These are phyloP conservation scores for Cryptosporidium tyzzeri DNA, from an alignment of 169 alveolate species.

Conservation along the genomic window DNA sequence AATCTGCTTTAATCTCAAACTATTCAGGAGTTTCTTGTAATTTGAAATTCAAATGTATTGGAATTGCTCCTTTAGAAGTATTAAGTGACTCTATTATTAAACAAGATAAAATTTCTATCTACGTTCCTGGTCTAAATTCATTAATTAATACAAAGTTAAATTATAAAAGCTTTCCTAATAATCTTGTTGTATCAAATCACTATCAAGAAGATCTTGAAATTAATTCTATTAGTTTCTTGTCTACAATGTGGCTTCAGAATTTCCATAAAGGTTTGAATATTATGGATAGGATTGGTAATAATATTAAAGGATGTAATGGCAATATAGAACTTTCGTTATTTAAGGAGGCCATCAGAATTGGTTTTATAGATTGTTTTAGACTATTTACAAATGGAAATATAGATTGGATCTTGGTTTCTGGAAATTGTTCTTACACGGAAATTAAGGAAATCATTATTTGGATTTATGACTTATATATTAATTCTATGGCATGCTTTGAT, in stretches of 20 bases:
- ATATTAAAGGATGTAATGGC: background rate
- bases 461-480: conserved; percentile 30
- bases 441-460: conserved; percentile 55
- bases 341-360: conserved; percentile 2
- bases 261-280: background rate
- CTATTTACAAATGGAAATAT: conserved; percentile 59
- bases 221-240: conserved; percentile 7
- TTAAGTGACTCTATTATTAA: background rate
- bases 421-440: conserved; percentile 17
- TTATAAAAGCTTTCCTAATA: conserved; percentile 22
- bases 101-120: conserved; percentile 5
- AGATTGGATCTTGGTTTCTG: conserved; percentile 58
- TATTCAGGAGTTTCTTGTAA: conserved; percentile 46
- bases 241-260: conserved; percentile 18
- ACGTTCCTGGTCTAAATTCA: conserved; percentile 34
- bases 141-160: conserved; percentile 23
- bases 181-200: background rate
- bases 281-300: too few species aligned
- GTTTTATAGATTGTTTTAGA: conserved; percentile 31
- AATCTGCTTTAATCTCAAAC: conserved; percentile 19
- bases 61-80: conserved; percentile 36
- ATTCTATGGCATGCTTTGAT: conserved; percentile 13
- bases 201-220: background rate
- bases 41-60: conserved; percentile 44
- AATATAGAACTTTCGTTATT: background rate